Conservation (phyloP, 371 early-diverging fungal genomes). For the Rhizopus stolonifer region DNA sequence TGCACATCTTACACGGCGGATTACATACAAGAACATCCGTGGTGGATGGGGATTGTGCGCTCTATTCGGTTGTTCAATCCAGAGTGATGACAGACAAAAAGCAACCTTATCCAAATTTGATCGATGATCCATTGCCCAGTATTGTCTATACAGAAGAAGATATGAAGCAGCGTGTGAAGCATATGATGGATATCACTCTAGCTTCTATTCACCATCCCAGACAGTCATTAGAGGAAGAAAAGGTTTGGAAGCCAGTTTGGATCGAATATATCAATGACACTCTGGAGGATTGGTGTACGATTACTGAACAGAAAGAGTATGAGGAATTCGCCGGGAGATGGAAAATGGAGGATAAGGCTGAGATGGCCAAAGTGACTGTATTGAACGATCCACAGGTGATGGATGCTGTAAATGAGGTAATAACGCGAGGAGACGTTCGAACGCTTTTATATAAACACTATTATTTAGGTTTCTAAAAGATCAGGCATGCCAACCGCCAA, state of each 20-base stretch:
- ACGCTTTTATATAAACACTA: no score
- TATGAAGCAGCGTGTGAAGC: slow-evolving; percentile 24
- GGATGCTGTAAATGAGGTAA: slow-evolving; percentile 21
- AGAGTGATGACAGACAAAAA: not conserved
- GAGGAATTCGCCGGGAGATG: slow-evolving; percentile 10
- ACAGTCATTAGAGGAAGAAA: slow-evolving; percentile 15
- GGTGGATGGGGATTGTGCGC: slow-evolving; percentile 18
- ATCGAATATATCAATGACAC: slow-evolving; percentile 29
- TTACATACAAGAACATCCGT: slow-evolving; percentile 14
- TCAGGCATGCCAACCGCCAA: slow-evolving; percentile 27
- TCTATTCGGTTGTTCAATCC: slow-evolving; percentile 16
- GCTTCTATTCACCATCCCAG: slow-evolving; percentile 18
- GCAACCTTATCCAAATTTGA: slow-evolving; percentile 1
- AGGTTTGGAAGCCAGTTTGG: slow-evolving; percentile 28
- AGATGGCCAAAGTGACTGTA: slow-evolving; percentile 22
- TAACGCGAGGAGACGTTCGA: no score
- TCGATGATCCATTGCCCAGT: slow-evolving; percentile 25
- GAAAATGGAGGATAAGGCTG: slow-evolving; percentile 25
- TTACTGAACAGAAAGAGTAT: slow-evolving; percentile 3
- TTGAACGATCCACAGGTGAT: slow-evolving; percentile 28
- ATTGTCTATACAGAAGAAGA: slow-evolving; percentile 33
- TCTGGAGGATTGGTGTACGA: slow-evolving; percentile 33
- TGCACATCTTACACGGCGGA: slow-evolving; percentile 12
- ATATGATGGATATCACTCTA: slow-evolving; percentile 25
- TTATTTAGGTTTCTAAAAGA: slow-evolving; percentile 20